These are phyloP conservation scores for Phialophora verrucosa DNA, from an alignment of 2,329 filamentous ascomycete genomes.

Conservation along the genomic window DNA sequence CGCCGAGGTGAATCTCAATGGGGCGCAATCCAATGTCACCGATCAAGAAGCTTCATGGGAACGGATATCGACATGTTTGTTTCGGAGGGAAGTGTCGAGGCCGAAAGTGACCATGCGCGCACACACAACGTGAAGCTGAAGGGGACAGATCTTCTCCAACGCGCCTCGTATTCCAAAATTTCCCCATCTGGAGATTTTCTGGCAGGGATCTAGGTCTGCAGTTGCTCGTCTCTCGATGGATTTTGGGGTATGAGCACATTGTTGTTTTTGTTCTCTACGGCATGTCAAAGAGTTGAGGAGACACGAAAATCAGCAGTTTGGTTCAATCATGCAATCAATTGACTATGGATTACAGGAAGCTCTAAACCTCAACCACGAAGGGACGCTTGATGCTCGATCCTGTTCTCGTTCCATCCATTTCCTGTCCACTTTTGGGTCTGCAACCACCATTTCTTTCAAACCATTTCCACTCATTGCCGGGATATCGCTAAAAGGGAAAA, in stretches of 20 bases:
- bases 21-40: background rate
- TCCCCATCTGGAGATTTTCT: background rate
- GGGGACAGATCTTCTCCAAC: slow-evolving; percentile 1
- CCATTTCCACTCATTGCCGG: slow-evolving; percentile 35
- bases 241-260: background rate
- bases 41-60: background rate
- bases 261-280: background rate
- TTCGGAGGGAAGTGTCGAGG: background rate
- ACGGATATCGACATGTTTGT: background rate
- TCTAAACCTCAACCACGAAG: slow-evolving; percentile 22
- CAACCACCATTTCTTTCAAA: slow-evolving; percentile 27
- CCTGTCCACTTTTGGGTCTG: slow-evolving; percentile 21
- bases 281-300: background rate
- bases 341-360: slow-evolving; percentile 17
- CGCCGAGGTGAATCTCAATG: background rate
- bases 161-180: background rate
- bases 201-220: background rate
- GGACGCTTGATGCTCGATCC: slow-evolving; percentile 14
- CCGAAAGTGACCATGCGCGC: background rate
- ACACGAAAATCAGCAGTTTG: background rate
- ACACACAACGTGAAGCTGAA: background rate
- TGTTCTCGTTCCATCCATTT: slow-evolving; percentile 18
- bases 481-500: slow-evolving; percentile 34
- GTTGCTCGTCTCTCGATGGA: background rate
- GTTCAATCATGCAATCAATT: slow-evolving; percentile 25